A percentile compares a stretch with the other conserved stretches of the same genome.
phyloP scores from a whole-genome alignment of 2,329 filamentous ascomycete species.

The Alternaria consortialis region DNA sequence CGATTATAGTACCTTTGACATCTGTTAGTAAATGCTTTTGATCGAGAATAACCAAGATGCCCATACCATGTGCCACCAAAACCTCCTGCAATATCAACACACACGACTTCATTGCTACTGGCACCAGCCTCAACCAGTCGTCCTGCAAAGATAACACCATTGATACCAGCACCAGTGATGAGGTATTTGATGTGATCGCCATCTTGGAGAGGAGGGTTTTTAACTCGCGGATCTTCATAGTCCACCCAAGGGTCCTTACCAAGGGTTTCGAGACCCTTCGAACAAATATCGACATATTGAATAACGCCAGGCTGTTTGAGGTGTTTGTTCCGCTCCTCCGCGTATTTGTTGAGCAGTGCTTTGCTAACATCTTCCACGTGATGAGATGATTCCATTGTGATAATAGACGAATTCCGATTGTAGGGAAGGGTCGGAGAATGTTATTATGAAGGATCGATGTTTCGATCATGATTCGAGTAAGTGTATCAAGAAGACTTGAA shows the following conservation, averaged over 20 bases:
- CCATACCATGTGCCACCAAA: conserved; percentile 59
- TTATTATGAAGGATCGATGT: too few relatives aligned
- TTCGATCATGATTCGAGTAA: too few relatives aligned
- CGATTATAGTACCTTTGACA: conserved; percentile 52
- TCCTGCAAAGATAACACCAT: conserved; percentile 50
- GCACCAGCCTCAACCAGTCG: conserved; percentile 49
- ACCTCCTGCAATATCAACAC: conserved; percentile 56
- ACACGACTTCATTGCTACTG: conserved; percentile 44
- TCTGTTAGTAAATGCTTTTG: background rate
- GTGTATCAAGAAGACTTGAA: too few relatives aligned
- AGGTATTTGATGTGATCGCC: conserved; percentile 30
- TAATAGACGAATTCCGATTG: too few relatives aligned
- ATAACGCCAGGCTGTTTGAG: too few relatives aligned
- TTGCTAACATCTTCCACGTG: too few relatives aligned
- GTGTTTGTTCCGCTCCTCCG: too few relatives aligned
- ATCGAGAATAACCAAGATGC: background rate
- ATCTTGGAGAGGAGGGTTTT: conserved; percentile 3
- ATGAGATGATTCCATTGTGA: too few relatives aligned
- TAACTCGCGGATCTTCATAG: background rate
- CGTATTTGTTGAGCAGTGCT: too few relatives aligned
- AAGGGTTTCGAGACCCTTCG: conserved; percentile 1
- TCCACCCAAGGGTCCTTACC: conserved; percentile 14
- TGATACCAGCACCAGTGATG: conserved; percentile 54
- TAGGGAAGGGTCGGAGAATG: too few relatives aligned
- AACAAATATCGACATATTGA: conserved; percentile 2